Percentiles rank a stretch among this genome's conserved stretches.
These are phyloP conservation scores for Tieghemostelium lacteum DNA, from an alignment of 78 protist species.

Conservation along the genomic window DNA sequence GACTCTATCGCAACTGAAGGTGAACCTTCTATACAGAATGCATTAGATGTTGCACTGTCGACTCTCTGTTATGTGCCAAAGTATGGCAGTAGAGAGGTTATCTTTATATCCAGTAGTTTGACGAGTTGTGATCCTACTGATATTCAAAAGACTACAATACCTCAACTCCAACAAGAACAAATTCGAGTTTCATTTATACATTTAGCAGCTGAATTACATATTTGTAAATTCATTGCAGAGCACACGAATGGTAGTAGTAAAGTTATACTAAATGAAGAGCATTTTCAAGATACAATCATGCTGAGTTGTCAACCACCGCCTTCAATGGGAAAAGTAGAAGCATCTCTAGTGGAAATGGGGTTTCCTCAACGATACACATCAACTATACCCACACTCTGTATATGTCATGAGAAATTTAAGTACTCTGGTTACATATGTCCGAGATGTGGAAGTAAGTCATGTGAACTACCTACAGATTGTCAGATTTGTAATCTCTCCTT, in stretches of 20 bases:
- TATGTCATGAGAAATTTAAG: conserved; percentile 71
- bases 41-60: conserved; percentile 78
- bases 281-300: conserved; percentile 62
- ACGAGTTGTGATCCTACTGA: conserved; percentile 89
- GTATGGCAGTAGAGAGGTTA: conserved; percentile 82
- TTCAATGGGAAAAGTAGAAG: conserved; percentile 21
- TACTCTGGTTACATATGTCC: conserved; percentile 86
- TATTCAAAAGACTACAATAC: conserved; percentile 63
- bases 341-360: conserved; percentile 85
- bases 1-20: conserved; percentile 67
- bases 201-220: conserved; percentile 79
- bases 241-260: conserved; percentile 77
- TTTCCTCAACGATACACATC: conserved; percentile 80
- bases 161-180: conserved; percentile 8
- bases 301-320: conserved; percentile 85
- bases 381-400: conserved; percentile 3
- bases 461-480: conserved; percentile 88
- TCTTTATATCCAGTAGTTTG: conserved; percentile 64
- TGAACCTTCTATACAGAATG: conserved; percentile 89
- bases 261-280: conserved; percentile 57
- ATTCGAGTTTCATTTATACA: conserved; percentile 79
- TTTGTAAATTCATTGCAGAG: conserved; percentile 43
- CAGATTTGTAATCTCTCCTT: conserved; percentile 81
- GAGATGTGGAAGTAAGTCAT: conserved; percentile 75
- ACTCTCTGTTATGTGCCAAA: conserved; percentile 74